phyloP scores from a whole-genome alignment of 2,329 filamentous ascomycete species.

The Xylariaceae sp. region DNA sequence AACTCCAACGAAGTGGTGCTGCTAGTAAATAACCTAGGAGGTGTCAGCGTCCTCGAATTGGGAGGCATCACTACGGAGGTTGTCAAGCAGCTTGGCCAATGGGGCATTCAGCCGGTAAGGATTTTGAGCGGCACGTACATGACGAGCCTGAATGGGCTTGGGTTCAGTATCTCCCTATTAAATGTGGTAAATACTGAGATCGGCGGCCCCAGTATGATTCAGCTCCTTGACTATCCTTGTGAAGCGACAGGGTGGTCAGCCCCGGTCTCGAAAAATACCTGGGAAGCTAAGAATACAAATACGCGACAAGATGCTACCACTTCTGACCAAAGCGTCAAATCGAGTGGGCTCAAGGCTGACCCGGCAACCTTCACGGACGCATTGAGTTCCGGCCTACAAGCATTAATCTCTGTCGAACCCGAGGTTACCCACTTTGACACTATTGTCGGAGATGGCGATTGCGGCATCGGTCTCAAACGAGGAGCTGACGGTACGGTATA shows the following conservation, averaged over 20 bases:
- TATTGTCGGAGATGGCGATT: slow-evolving; percentile 88
- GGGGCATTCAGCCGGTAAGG: slow-evolving; percentile 67
- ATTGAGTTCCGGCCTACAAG: slow-evolving; percentile 63
- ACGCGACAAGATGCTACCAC: slow-evolving; percentile 49
- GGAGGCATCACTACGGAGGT: slow-evolving; percentile 75
- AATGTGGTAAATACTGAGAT: slow-evolving; percentile 67
- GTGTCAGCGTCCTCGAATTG: slow-evolving; percentile 74
- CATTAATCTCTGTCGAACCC: slow-evolving; percentile 69
- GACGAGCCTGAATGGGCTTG: slow-evolving; percentile 78
- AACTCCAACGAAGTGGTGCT: slow-evolving; percentile 69
- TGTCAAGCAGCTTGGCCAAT: slow-evolving; percentile 63
- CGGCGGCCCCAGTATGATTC: slow-evolving; percentile 65
- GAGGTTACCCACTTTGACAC: slow-evolving; percentile 78
- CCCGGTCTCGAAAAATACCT: slow-evolving; percentile 66
- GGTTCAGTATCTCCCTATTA: slow-evolving; percentile 75
- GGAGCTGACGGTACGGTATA: slow-evolving; percentile 72
- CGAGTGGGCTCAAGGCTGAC: slow-evolving; percentile 61
- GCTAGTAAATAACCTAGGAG: slow-evolving; percentile 77
- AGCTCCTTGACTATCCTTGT: slow-evolving; percentile 71
- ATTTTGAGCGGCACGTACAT: slow-evolving; percentile 75
- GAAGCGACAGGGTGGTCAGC: slow-evolving; percentile 75
- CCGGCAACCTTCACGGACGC: slow-evolving; percentile 54
- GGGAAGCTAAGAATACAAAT: slow-evolving; percentile 61
- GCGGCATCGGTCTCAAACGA: slow-evolving; percentile 82
- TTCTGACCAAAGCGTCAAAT: slow-evolving; percentile 42